Evolutionary conservation across 2,329 filamentous ascomycete genomes (phyloP).

Genomic region (Penicillium sp.): DNA sequence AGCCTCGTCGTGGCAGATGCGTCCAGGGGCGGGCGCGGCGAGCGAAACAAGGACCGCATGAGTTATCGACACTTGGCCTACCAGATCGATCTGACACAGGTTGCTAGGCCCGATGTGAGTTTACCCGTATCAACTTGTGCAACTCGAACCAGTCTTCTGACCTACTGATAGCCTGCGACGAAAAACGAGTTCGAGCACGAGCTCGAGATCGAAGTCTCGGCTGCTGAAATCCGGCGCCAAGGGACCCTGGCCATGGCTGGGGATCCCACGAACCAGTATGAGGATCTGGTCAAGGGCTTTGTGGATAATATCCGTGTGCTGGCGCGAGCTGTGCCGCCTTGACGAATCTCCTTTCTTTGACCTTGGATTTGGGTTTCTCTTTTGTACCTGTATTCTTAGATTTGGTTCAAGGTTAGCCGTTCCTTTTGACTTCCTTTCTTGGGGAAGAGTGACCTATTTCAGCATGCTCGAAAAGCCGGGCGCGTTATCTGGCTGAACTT

Average conservation of each 20-base stretch:
- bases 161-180: constrained; percentile 21
- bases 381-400: constrained; percentile 16
- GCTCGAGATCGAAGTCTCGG: constrained; percentile 47
- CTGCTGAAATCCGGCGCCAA: constrained; percentile 43
- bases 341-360: constrained; percentile 12
- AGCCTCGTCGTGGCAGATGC: constrained; percentile 45
- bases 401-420: background rate
- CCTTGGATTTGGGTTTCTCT: constrained; percentile 2
- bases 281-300: constrained; percentile 46
- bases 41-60: constrained; percentile 81
- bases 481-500: background rate
- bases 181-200: constrained; percentile 46
- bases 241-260: constrained; percentile 39
- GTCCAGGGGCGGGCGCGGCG: constrained; percentile 40
- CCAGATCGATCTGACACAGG: constrained; percentile 89
- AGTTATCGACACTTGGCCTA: constrained; percentile 86
- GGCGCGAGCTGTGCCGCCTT: constrained; percentile 39
- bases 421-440: background rate
- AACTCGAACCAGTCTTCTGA: constrained; percentile 13
- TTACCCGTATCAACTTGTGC: constrained; percentile 2
- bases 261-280: constrained; percentile 41
- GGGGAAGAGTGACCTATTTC: background rate
- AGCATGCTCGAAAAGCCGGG: background rate
- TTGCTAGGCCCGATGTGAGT: constrained; percentile 54
- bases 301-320: constrained; percentile 47